Evolutionary conservation across 2,329 filamentous ascomycete genomes (phyloP), one percentile per base, ranked within the genome.

Genomic region (Cladosporium sp.): DNA sequence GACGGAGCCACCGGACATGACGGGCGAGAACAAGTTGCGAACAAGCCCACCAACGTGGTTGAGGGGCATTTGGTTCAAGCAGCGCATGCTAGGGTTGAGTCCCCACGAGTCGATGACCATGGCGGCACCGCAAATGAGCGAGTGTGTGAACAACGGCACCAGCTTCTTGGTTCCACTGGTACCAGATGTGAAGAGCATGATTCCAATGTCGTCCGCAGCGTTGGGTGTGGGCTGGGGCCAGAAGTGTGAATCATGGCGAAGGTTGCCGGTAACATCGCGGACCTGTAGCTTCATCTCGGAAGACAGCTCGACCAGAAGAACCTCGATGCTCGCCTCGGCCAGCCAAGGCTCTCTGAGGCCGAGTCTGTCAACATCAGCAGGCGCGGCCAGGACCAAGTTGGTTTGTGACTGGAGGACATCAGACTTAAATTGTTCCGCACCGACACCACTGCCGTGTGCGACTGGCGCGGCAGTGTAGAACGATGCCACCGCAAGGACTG

Each of bases 11-110:
- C 82, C 83, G 0, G 84, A 83, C 64, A 86, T 80, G 16, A 86
- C 75, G 0, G 84, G 84, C 0, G 84, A 82, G 70, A 86, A 84
- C 4, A 86, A 78, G 70, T 85, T 86, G 44, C 84, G 77, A 33
- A 86, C 77, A 8, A 86, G 75, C 14, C 84, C 84, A 52, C 84
- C 84, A 49, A 71, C 67, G 72, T 86, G 84, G 72, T 85, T 84
- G 6, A 87, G 74, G 0, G 85, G 84, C 84, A 87, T 87, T 82
- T 86, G 85, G 70, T 87, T 86, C 28, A 86, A 72, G 70, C 84
- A 87, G 0, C 81, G 78, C 69, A 86, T 84, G 1, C 74, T 71
- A 1, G 77, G 70, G 1, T 74, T 79, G 21, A 87, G 71, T 1
- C 80, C 82, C 82, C 84, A 86, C 0, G 83, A 85, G 21, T 84